Conservation (phyloP, 179 eudicot species). For the Carnegiea gigantea region DNA sequence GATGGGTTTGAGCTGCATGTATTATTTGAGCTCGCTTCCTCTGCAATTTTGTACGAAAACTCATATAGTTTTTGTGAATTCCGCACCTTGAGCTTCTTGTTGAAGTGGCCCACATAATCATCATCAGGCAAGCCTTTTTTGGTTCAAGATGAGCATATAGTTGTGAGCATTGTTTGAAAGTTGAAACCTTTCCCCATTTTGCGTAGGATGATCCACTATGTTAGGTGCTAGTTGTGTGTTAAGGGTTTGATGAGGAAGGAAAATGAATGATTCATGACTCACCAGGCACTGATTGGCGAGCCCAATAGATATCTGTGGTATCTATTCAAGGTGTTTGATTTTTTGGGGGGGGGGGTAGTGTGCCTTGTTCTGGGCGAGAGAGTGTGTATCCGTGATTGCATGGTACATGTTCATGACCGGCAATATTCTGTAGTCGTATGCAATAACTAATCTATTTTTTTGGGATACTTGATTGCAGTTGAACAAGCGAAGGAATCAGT, state of each 20-base stretch:
- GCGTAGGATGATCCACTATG: background rate
- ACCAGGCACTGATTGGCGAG: background rate
- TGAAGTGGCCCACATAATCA: background rate
- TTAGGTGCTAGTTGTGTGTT: background rate
- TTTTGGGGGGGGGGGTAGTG: background rate
- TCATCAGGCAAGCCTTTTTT: background rate
- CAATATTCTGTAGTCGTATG: background rate
- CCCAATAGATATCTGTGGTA: background rate
- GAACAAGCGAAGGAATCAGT: slow-evolving; percentile 37
- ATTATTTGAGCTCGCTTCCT: background rate
- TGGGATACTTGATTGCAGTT: slow-evolving; percentile 26
- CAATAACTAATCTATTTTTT: background rate
- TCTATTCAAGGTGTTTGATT: background rate
- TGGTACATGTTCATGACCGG: background rate
- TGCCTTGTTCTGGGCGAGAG: background rate
- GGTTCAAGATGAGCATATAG: background rate
- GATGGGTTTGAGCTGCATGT: background rate
- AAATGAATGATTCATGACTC: background rate
- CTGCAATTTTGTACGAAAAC: background rate
- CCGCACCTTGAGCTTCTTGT: background rate
- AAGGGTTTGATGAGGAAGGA: background rate
- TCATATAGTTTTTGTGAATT: background rate
- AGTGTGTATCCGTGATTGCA: background rate
- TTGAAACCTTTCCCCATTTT: background rate
- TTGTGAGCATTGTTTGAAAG: background rate